Evolutionary conservation across 164 flowering plant genomes (phyloP), one percentile per base, ranked within the genome.

Genomic region (Dillenia turbinata): DNA sequence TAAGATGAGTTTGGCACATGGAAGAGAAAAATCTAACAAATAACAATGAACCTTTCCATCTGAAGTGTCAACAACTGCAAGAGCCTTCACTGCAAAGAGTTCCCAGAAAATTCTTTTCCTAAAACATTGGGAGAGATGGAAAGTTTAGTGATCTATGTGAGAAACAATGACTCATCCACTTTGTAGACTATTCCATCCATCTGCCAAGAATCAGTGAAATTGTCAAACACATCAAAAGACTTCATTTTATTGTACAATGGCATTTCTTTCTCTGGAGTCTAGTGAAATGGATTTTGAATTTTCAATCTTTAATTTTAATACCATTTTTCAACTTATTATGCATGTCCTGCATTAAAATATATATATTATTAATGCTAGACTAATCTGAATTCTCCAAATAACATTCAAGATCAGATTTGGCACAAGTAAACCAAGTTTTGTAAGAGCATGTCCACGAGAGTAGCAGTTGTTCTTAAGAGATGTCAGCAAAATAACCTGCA

Each of bases 41-140:
- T n/a, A n/a, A n/a, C n/a, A n/a, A n/a, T n/a, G n/a, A n/a, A n/a
- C 98, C 96, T 90, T 94, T 65, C 91, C 98, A 66, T 94, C 98
- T 78, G 90, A 78, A 70, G 95, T 75, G 74, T 90, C 98, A 65
- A 83, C 79, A 16, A 83, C 69, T 56, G 77, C 74, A 64, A 81
- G 50, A 63, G 86, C 89, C 75, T 81, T 94, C 22, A 70, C 77
- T 64, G 96, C 83, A n/a, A 58, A 89, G 83, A 50, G 90, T 59
- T 26, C 92, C 90, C 52, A 76, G 83, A 51, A 94, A 78, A 54
- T 79, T 74, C 80, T 94, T 90, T 46, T 90, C 94, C 98, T 94
- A n/a, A n/a, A n/a, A n/a, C n/a, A n/a, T n/a, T n/a, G n/a, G n/a
- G n/a, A n/a, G n/a, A n/a, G n/a, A n/a, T n/a, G n/a, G n/a, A n/a